These are phyloP conservation scores for Ciborinia camelliae DNA, from an alignment of 2,329 filamentous ascomycete species.

Conservation along the genomic window DNA sequence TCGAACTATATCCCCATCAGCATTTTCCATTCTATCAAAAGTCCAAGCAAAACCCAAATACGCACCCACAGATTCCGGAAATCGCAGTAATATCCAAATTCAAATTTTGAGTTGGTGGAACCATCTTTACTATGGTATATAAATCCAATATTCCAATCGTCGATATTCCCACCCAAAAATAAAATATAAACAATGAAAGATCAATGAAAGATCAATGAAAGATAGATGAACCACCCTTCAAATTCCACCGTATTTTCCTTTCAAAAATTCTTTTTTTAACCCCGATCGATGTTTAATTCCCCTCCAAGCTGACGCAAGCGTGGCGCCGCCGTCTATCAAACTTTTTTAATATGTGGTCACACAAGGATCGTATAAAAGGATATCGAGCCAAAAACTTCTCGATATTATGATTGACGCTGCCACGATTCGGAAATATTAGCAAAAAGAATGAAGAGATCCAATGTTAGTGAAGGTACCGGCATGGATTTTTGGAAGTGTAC, in stretches of 20 bases:
- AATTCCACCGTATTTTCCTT: not conserved
- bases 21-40: not conserved
- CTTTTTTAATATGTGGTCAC: not conserved
- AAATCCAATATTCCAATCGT: not conserved
- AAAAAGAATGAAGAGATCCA: not conserved
- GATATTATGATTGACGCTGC: not conserved
- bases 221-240: not conserved
- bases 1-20: conserved; percentile 57
- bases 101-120: conserved; percentile 51
- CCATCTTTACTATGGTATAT: conserved; percentile 23
- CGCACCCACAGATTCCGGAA: conserved; percentile 84
- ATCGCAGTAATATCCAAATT: conserved; percentile 86
- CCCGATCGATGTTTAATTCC: no score
- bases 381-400: conserved; percentile 11
- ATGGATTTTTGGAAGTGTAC: not conserved
- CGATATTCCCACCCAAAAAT: not conserved
- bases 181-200: not conserved
- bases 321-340: conserved; percentile 12
- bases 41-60: not conserved
- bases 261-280: not conserved
- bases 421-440: not conserved
- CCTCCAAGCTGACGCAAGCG: not conserved
- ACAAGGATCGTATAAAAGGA: not conserved
- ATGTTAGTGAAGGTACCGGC: not conserved
- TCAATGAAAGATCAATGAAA: no score